Evolutionary conservation across 2,329 filamentous ascomycete genomes (phyloP), one percentile per base, ranked within the genome.

Genomic region (Neofusicoccum ribis): DNA sequence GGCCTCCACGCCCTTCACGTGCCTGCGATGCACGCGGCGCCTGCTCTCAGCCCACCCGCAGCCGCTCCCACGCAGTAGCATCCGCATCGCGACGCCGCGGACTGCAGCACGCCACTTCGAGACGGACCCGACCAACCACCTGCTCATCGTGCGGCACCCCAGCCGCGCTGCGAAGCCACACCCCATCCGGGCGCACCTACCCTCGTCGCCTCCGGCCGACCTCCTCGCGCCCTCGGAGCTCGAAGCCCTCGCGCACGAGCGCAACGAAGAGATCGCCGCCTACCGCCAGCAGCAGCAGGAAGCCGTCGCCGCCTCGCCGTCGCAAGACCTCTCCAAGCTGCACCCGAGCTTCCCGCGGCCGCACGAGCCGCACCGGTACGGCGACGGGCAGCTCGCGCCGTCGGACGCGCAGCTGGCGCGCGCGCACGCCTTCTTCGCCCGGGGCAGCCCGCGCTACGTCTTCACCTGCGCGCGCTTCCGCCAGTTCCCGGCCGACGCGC

Each of bases 391-490:
- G 14, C 15, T 71, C 20, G 17, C 65, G 8, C 71, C 76, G 1
- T 77, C 78, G 12, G 71, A 65, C 5, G 15, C 75, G 68, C 67
- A 85, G 72, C 75, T 80, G 54, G 67, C 23, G 71, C 15, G 76
- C 78, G 80, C 82, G 39, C 72, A 73, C 65, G 67, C 69, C 50
- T 84, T 81, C 74, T 85, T 85, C 75, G 72, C 72, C 43, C 72
- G 73, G 47, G 66, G 68, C 2, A 80, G 80, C 0, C 85, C 83
- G 5, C 73, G 77, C n/a, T 83, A 88, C 68, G 79, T 89, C 64
- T 89, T 85, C 81, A 86, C 84, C 3, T 82, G 84, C 6, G 80
- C 82, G 15, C 82, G 85, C 65, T 91, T 91, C 76, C 85, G 85
- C 69, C 78, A 80, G 3, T 85, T 89, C 66, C 84, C 86, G 7